phyloP scores from a whole-genome alignment of 192 early-diverging fungal species.

The Mortierella claussenii region DNA sequence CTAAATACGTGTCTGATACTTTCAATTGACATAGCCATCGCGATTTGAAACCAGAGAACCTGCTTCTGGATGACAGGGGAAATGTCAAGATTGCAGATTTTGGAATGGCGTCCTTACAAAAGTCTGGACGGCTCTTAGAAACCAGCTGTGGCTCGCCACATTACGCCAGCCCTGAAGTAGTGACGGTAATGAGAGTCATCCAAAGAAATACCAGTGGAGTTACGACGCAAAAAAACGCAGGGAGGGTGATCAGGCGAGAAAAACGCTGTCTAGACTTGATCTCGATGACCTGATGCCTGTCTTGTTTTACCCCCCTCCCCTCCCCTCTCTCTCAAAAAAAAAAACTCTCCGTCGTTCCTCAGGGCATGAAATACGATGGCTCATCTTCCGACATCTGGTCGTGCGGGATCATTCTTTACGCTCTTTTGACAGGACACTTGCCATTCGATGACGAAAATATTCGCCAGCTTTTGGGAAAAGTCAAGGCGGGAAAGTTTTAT shows the following conservation, averaged over 20 bases:
- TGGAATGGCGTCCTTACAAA: slow-evolving; percentile 66
- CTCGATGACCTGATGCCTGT: no score
- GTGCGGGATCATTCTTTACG: slow-evolving; percentile 81
- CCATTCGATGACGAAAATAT: slow-evolving; percentile 71
- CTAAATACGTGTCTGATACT: not conserved
- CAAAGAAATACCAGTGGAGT: no score
- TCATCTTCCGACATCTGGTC: slow-evolving; percentile 83
- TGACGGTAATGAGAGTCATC: slow-evolving; percentile 37
- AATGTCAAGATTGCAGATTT: slow-evolving; percentile 77
- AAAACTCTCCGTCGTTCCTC: no score
- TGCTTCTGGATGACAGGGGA: slow-evolving; percentile 49
- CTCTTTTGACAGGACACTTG: slow-evolving; percentile 76
- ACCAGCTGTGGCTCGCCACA: slow-evolving; percentile 80
- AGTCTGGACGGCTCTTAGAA: slow-evolving; percentile 51
- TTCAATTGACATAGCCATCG: slow-evolving; percentile 64
- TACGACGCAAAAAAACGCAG: no score
- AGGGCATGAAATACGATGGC: slow-evolving; percentile 72
- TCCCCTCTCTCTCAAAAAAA: no score
- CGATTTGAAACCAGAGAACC: slow-evolving; percentile 73
- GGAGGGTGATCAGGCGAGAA: no score
- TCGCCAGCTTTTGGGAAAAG: slow-evolving; percentile 44
- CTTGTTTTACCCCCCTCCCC: no score
- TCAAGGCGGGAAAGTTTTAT: slow-evolving; percentile 60
- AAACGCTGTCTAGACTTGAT: no score
- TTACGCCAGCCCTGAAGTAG: slow-evolving; percentile 80